Conservation (phyloP, 768 basidiomycete genomes). For the Trametes cinnabarina region DNA sequence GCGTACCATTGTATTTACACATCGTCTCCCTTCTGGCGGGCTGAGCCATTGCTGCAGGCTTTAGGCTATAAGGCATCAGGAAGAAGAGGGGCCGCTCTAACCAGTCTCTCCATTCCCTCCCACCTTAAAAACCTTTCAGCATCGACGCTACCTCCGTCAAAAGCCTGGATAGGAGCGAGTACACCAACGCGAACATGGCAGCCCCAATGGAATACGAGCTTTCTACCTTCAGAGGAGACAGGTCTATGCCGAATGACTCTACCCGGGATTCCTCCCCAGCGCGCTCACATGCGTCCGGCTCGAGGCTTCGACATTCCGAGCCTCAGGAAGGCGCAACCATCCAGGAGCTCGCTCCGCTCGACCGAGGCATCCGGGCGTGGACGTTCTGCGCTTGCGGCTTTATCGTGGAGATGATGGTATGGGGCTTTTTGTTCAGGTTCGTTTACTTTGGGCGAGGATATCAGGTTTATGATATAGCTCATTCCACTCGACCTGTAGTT, state of each 20-base stretch:
- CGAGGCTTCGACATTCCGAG: slow-evolving; percentile 5
- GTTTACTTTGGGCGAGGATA: background rate
- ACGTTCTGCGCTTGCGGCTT: slow-evolving; percentile 24
- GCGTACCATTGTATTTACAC: background rate
- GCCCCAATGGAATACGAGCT: background rate
- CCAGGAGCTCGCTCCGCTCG: slow-evolving; percentile 22
- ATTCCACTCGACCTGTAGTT: slow-evolving; percentile 13
- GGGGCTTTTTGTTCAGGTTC: slow-evolving; percentile 25
- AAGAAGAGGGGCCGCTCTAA: background rate
- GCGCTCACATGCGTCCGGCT: slow-evolving; percentile 3
- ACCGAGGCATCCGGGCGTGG: slow-evolving; percentile 24
- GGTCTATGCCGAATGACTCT: background rate
- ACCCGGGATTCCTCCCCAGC: background rate
- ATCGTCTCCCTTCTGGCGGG: background rate
- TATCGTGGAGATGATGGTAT: slow-evolving; percentile 23
- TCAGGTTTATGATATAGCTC: background rate
- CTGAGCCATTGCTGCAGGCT: background rate
- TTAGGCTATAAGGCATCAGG: background rate
- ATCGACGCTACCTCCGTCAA: background rate
- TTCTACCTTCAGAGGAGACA: background rate
- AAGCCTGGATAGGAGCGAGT: background rate
- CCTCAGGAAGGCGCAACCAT: slow-evolving; percentile 13
- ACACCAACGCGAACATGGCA: background rate
- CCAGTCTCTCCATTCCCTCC: background rate
- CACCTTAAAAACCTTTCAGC: background rate